Evolutionary conservation across 1,139 yeast species (phyloP), one percentile per base, ranked within the genome.

Genomic region (Hemisphaericaspora lyxosophila): DNA sequence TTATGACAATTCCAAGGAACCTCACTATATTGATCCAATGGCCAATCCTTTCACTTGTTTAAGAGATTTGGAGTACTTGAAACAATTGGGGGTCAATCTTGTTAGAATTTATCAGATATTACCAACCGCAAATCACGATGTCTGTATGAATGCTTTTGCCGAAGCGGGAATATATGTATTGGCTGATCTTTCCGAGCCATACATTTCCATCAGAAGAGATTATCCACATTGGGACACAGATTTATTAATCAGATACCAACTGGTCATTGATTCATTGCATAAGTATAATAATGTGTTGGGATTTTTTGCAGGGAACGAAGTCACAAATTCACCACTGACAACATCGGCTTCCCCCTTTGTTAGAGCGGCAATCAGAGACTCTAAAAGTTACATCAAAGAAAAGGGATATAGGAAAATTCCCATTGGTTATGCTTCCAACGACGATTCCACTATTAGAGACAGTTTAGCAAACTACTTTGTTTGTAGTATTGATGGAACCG

Each of bases 291-390:
- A 80, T 48, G 47, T 75, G 2, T 55, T 79, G 40, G 85, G 85
- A 0, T 76, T 75, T 50, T 70, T 79, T 53, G 83, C 82, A 1
- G 85, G 84, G 0, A 78, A 79, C 51, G 84, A 79, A 56, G 84
- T 79, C 9, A 66, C 82, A 9, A 76, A 73, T 47, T 73, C 75
- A 28, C 60, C 53, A 25, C 58, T 62, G 2, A 78, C 73, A 44
- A 66, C 78, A 1, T 64, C 67, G 38, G 75, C 81, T 1, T 70
- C 82, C 7, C 81, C 86, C 0, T 80, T 75, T 57, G 80, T 80
- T 7, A 78, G 77, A 51, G 82, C 85, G 0, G 76, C 85, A 1
- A 67, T 80, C 4, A 62, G 86, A 49, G 86, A 80, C 50, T 54
- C 67, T 27, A 81, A 80, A 48, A 42, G 48, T 11, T 75, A 80